Base-by-base conservation (phyloP, 1,284 basidiomycete species). In the Heterobasidion annosum region DNA sequence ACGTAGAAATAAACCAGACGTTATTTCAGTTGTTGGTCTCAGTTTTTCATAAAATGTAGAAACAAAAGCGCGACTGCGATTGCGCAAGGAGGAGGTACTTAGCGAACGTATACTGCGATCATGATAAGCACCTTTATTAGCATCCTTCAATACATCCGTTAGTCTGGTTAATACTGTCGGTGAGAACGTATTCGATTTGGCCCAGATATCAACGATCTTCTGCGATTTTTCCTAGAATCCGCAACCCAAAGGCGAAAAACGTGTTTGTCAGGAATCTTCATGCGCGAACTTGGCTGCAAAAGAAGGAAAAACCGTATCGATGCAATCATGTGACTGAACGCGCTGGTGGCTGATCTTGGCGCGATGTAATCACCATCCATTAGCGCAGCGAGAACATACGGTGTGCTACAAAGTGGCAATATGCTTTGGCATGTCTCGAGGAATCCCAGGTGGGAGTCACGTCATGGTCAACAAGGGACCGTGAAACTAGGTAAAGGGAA, bases 191-290 rank as follows among this genome's bases (percentile, higher is more conserved):
- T 76, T 81, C 58, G 83, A 82, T 70, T 93, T 94, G 65, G 78
- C 79, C 93, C 93, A 97, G 64, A 97, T 96, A 71, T 96, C 94
- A 71, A 93, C 80, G 65, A 97, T 84, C 73, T 96, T 97, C 76
- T 88, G 87, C 51, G 89, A 81, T 73, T 97, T 97, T 75, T 96
- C 94, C 93, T 97, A 76, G 68, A 64, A 65, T 60, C 19, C 59
- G 53, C 66, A 57, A 57, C 56, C 63, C 61, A 56, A 53, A 54
- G 63, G 64, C 63, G 69, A 65, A 64, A 66, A 63, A 60, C 62
- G 58, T 63, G 65, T 62, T 72, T 60, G 71, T 73, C 64, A 77
- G 77, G 70, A 61, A 54, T 57, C 54, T 57, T 65, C 61, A 19
- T 64, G 61, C 57, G 59, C 61, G 51, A 54, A 55, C 37, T 55